Evolutionary conservation across 2,329 filamentous ascomycete species (phyloP).

Genomic region (Tolypocladium pustulatum): DNA sequence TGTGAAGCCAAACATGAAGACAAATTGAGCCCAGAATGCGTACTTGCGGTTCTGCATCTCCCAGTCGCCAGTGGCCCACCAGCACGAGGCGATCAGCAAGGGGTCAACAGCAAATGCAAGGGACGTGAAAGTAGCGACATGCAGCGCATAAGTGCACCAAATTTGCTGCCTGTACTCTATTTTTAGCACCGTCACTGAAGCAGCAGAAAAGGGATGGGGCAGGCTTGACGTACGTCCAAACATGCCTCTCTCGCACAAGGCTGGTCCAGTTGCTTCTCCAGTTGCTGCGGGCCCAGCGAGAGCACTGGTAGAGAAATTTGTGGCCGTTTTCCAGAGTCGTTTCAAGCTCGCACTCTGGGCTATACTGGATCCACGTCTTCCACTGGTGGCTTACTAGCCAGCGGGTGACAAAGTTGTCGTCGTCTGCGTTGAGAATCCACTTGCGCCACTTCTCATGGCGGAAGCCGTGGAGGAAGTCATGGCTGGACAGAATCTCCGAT

Average conservation of each 20-base stretch:
- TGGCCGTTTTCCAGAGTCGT: conserved; percentile 83
- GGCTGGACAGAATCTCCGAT: conserved; percentile 75
- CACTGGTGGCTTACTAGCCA: conserved; percentile 89
- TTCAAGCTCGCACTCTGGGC: conserved; percentile 80
- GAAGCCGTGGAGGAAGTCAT: conserved; percentile 79
- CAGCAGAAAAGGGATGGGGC: background rate
- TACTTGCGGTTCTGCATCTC: conserved; percentile 37
- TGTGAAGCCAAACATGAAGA: conserved; percentile 72
- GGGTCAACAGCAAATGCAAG: conserved; percentile 73
- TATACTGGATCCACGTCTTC: conserved; percentile 94
- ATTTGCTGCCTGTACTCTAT: conserved; percentile 62
- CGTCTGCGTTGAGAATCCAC: conserved; percentile 88
- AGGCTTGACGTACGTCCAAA: conserved; percentile 55
- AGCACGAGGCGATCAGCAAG: conserved; percentile 58
- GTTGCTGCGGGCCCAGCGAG: conserved; percentile 92
- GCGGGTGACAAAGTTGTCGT: conserved; percentile 95
- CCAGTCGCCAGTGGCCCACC: conserved; percentile 57
- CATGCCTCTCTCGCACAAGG: conserved; percentile 69
- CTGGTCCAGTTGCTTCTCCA: conserved; percentile 96
- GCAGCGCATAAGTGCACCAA: conserved; percentile 89
- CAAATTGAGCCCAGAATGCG: conserved; percentile 50
- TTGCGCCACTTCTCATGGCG: conserved; percentile 83
- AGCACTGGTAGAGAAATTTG: conserved; percentile 88
- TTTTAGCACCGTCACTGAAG: background rate
- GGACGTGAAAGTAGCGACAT: conserved; percentile 86